A percentile compares a stretch with the other conserved stretches of the same genome.
phyloP scores from a whole-genome alignment of 805 yeast species.

The Candida sakaeoensis region DNA sequence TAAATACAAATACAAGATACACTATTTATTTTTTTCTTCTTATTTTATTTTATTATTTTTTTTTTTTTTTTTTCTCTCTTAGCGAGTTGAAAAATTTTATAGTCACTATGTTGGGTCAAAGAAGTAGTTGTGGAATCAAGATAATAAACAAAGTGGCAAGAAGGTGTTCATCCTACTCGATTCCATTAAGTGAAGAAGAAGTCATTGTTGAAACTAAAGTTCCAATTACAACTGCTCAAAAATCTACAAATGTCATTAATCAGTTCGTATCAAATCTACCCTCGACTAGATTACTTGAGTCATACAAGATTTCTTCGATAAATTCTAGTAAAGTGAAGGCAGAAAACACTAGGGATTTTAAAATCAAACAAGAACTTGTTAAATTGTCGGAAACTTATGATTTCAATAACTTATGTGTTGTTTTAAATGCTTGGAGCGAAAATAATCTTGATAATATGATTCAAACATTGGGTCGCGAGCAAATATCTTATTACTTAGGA shows the following conservation, averaged over 20 bases:
- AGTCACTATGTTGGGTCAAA: neutral
- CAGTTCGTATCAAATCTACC: slow-evolving; percentile 6
- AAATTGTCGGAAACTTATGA: slow-evolving; percentile 6
- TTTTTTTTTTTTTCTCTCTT: slow-evolving; percentile 2
- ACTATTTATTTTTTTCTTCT: no score
- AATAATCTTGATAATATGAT: slow-evolving; percentile 7
- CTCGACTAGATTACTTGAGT: slow-evolving; percentile 7
- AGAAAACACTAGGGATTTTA: neutral
- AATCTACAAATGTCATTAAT: neutral
- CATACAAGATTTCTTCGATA: slow-evolving; percentile 3
- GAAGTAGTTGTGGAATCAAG: slow-evolving; percentile 2
- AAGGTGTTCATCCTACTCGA: slow-evolving; percentile 9
- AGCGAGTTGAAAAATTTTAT: slow-evolving; percentile 3
- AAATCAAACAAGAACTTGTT: slow-evolving; percentile 5
- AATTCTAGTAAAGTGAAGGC: neutral
- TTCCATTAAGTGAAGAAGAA: slow-evolving; percentile 12
- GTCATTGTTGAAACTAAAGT: slow-evolving; percentile 1
- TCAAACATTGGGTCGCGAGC: slow-evolving; percentile 3
- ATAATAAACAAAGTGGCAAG: neutral
- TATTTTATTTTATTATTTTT: neutral
- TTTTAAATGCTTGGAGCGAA: slow-evolving; percentile 7
- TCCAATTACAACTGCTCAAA: neutral
- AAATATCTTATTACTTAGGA: slow-evolving; percentile 7
- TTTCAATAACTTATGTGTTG: slow-evolving; percentile 2
- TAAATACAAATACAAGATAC: no score